A percentile compares a stretch with the other conserved stretches of the same genome.
Conservation (phyloP, 805 yeast species). For the Isabelozyma heimii region DNA sequence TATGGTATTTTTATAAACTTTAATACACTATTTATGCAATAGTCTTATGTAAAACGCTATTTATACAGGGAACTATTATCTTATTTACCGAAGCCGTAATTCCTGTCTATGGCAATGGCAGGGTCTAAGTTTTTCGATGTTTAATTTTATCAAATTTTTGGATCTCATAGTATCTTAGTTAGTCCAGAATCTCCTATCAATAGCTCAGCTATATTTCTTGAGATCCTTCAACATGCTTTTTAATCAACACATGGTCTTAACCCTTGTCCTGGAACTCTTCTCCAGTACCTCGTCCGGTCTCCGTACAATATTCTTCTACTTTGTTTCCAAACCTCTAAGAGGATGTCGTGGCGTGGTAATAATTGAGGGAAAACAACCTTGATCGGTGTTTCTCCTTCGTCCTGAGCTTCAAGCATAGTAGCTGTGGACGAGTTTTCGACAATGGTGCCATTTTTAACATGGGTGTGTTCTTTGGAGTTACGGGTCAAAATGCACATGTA, state of each 20-base stretch:
- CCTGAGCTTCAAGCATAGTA: background rate
- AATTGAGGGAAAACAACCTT: conserved; percentile 42
- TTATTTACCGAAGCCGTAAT: no score
- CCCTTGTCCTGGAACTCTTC: conserved; percentile 39
- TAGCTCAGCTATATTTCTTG: conserved; percentile 1
- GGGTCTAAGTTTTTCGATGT: no score
- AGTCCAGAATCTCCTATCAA: background rate
- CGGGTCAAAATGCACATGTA: conserved; percentile 60
- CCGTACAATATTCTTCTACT: conserved; percentile 38
- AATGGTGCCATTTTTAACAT: background rate
- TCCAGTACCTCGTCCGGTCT: conserved; percentile 23
- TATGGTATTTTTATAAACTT: background rate
- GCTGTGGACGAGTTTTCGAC: background rate
- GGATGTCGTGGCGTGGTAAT: conserved; percentile 39
- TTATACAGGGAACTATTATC: no score
- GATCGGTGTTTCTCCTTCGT: conserved; percentile 10
- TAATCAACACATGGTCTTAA: conserved; percentile 15
- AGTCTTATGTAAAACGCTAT: background rate
- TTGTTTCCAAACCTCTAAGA: conserved; percentile 37
- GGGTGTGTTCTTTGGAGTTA: conserved; percentile 10
- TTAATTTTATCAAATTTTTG: background rate
- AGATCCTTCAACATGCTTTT: background rate
- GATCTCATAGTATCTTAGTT: background rate
- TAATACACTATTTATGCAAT: background rate
- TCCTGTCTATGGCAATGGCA: no score